A percentile compares a stretch with the other conserved stretches of the same genome.
These are phyloP conservation scores for Fusarium haematococcum DNA, from an alignment of 2,329 filamentous ascomycete genomes.

Conservation along the genomic window DNA sequence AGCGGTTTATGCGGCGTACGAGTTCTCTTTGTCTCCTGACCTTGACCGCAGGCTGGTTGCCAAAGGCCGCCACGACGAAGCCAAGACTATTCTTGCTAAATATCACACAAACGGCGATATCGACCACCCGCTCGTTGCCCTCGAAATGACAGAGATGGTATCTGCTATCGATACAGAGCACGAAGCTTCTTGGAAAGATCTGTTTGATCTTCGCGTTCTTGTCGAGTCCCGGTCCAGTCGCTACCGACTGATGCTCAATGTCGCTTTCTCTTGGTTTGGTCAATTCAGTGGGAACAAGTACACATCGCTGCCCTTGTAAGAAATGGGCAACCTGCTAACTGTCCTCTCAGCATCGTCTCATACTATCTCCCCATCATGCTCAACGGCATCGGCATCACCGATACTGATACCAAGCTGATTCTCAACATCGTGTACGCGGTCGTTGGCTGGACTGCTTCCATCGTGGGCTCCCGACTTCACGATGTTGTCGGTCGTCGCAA, in stretches of 20 bases:
- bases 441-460: conserved; percentile 51
- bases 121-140: conserved; percentile 56
- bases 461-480: conserved; percentile 52
- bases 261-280: conserved; percentile 56
- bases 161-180: conserved; percentile 45
- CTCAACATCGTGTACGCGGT: conserved; percentile 54
- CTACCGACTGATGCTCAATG: conserved; percentile 52
- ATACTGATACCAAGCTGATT: conserved; percentile 52
- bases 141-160: conserved; percentile 52
- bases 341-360: conserved; percentile 5
- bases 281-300: conserved; percentile 54
- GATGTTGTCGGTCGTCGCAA: conserved; percentile 54
- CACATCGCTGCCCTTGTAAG: neutral
- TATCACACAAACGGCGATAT: conserved; percentile 68
- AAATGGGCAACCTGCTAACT: neutral
- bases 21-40: neutral
- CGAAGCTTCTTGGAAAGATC: conserved; percentile 49
- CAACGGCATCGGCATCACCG: conserved; percentile 50
- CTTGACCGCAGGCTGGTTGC: conserved; percentile 16
- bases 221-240: conserved; percentile 51
- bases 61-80: conserved; percentile 11
- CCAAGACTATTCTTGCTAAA: conserved; percentile 33
- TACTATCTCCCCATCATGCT: conserved; percentile 55
- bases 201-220: conserved; percentile 52
- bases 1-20: neutral